Evolutionary conservation across 495 filamentous ascomycete species (phyloP).

Genomic region (Talaromyces ruber): DNA sequence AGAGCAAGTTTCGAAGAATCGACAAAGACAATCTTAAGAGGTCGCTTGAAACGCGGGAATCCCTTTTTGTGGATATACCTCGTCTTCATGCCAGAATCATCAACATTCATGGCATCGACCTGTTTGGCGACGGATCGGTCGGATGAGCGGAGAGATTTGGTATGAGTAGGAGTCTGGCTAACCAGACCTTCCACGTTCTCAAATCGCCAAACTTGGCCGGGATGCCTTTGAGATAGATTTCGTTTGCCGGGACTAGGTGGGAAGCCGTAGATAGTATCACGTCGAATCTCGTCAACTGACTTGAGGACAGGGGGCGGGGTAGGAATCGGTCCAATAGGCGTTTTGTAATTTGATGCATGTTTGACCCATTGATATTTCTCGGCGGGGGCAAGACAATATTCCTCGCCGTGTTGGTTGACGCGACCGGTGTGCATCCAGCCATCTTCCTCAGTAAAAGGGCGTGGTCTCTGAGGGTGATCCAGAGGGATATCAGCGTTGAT

Average conservation of each 20-base stretch:
- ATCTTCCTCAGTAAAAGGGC: conserved; percentile 15
- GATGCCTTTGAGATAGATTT: conserved; percentile 19
- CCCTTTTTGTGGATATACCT: conserved; percentile 1
- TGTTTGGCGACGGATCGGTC: not conserved
- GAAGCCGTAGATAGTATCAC: conserved; percentile 26
- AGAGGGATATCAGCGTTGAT: conserved; percentile 5
- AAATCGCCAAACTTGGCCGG: not conserved
- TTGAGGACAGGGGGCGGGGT: conserved; percentile 23
- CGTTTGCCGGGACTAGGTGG: conserved; percentile 32
- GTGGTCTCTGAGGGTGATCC: conserved; percentile 10
- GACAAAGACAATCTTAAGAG: conserved; percentile 2
- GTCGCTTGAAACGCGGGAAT: conserved; percentile 3
- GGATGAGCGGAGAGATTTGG: not conserved
- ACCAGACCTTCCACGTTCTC: not conserved
- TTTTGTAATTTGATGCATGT: conserved; percentile 3
- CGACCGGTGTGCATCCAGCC: conserved; percentile 28
- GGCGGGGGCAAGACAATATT: conserved; percentile 17
- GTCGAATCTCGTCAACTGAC: conserved; percentile 18
- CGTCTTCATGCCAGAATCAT: not conserved
- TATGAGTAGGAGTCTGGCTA: not conserved
- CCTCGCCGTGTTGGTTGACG: conserved; percentile 26
- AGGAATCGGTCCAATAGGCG: conserved; percentile 14
- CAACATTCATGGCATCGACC: not conserved
- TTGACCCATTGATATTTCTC: conserved; percentile 16
- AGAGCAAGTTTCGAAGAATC: conserved; percentile 1